Conservation (phyloP, 2,329 filamentous ascomycete species). For the Phyllosticta ampelicida region DNA sequence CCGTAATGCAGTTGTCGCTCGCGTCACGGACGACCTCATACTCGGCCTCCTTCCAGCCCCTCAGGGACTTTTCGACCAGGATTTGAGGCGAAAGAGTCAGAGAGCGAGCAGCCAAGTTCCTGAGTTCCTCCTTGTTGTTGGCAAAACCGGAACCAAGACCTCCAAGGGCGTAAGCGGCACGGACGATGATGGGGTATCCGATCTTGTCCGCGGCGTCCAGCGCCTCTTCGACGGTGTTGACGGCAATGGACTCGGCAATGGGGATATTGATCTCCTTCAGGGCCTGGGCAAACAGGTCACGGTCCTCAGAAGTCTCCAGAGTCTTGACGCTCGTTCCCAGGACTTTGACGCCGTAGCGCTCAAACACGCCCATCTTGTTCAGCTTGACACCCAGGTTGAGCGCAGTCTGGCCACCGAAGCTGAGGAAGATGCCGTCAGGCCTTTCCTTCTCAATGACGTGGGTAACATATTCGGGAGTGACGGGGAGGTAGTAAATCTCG, state of each 20-base stretch:
- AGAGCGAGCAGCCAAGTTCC: slow-evolving; percentile 84
- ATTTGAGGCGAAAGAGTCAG: slow-evolving; percentile 93
- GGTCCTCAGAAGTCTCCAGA: slow-evolving; percentile 86
- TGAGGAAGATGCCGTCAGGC: slow-evolving; percentile 94
- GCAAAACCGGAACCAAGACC: slow-evolving; percentile 95
- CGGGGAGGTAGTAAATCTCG: slow-evolving; percentile 95
- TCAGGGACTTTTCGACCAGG: slow-evolving; percentile 93
- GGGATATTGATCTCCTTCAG: slow-evolving; percentile 96
- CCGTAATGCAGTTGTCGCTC: slow-evolving; percentile 97
- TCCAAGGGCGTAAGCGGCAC: slow-evolving; percentile 90
- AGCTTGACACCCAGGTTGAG: slow-evolving; percentile 95
- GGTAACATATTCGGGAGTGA: slow-evolving; percentile 93
- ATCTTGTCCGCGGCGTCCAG: slow-evolving; percentile 75
- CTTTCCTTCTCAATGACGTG: slow-evolving; percentile 95
- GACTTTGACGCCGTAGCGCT: slow-evolving; percentile 90
- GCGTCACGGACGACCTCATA: slow-evolving; percentile 97
- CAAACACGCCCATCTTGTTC: slow-evolving; percentile 90
- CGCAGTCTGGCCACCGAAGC: slow-evolving; percentile 94
- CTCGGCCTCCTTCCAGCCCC: slow-evolving; percentile 99
- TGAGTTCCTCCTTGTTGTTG: slow-evolving; percentile 84
- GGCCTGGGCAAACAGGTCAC: slow-evolving; percentile 91
- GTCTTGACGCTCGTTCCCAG: slow-evolving; percentile 92
- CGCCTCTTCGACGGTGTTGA: slow-evolving; percentile 83
- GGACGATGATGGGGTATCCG: slow-evolving; percentile 95
- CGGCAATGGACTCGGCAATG: slow-evolving; percentile 91